Evolutionary conservation across 208 protist species (phyloP).

Genomic region (Vickermania spadyakhi): DNA sequence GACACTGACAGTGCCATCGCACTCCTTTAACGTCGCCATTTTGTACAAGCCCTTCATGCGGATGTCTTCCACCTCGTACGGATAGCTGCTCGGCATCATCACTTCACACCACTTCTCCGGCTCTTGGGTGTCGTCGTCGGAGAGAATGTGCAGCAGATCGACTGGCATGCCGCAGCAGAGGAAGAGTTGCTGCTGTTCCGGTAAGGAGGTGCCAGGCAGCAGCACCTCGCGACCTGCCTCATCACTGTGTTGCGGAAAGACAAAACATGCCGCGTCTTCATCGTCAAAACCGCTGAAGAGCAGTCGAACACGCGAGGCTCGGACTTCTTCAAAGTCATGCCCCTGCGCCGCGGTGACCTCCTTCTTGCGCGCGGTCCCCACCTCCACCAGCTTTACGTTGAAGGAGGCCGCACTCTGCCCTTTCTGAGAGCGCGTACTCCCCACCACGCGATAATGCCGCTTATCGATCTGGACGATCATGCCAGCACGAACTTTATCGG

Average conservation of each 20-base stretch:
- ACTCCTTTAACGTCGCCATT: constrained; percentile 80
- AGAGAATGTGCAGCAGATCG: constrained; percentile 77
- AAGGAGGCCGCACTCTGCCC: constrained; percentile 86
- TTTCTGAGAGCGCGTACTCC: constrained; percentile 82
- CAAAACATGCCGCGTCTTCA: constrained; percentile 82
- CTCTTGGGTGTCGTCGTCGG: constrained; percentile 35
- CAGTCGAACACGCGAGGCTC: constrained; percentile 64
- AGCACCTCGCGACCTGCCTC: constrained; percentile 80
- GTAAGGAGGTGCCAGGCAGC: constrained; percentile 55
- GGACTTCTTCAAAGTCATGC: constrained; percentile 78
- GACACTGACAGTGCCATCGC: constrained; percentile 75
- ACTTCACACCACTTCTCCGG: constrained; percentile 75
- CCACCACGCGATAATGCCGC: constrained; percentile 60
- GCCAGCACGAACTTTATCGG: constrained; percentile 80
- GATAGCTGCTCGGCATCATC: constrained; percentile 78
- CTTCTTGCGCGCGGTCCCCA: constrained; percentile 70
- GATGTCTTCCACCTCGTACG: constrained; percentile 83
- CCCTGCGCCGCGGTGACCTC: constrained; percentile 78
- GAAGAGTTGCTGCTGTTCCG: constrained; percentile 77
- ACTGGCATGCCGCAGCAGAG: constrained; percentile 78
- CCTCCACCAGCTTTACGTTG: constrained; percentile 79
- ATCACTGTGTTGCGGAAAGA: constrained; percentile 72
- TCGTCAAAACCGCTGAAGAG: constrained; percentile 89
- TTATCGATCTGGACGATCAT: constrained; percentile 80
- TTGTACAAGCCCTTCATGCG: constrained; percentile 79